Conservation (phyloP, 106 monocot genomes). For the Triglochin maritima region DNA sequence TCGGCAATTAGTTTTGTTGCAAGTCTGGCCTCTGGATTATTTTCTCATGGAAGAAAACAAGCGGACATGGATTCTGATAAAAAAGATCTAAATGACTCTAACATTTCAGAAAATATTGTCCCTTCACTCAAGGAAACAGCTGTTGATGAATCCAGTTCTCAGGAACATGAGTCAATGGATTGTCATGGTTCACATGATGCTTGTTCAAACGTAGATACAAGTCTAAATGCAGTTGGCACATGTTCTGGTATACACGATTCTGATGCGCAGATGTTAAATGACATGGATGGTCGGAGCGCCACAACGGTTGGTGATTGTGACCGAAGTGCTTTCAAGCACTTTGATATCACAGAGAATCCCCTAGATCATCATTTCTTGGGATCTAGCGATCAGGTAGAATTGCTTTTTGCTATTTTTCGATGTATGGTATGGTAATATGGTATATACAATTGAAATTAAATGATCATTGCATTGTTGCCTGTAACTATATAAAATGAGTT, state of each 20-base stretch:
- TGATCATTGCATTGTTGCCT: no score
- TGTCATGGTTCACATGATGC: constrained; percentile 5
- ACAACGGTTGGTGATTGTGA: constrained; percentile 10
- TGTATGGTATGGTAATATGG: neutral
- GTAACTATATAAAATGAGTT: no score
- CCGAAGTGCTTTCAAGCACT: constrained; percentile 53
- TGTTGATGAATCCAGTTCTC: constrained; percentile 6
- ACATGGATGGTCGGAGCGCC: constrained; percentile 15
- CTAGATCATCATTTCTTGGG: constrained; percentile 63
- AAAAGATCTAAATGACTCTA: constrained; percentile 11
- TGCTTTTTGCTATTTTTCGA: neutral
- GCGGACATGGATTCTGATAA: constrained; percentile 14
- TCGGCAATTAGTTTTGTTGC: constrained; percentile 51
- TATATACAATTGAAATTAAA: no score
- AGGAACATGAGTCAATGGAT: constrained; percentile 12
- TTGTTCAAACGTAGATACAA: constrained; percentile 8
- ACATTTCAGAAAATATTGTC: constrained; percentile 13
- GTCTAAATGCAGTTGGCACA: neutral
- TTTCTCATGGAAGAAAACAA: constrained; percentile 38
- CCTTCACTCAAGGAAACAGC: constrained; percentile 9
- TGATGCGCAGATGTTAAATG: constrained; percentile 7
- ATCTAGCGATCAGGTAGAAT: constrained; percentile 42
- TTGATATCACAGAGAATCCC: constrained; percentile 61
- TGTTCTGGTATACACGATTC: constrained; percentile 9
- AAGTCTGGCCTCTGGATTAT: constrained; percentile 56